Evolutionary conservation across 225 moss, liverwort and hornwort genomes (phyloP).

Genomic region (Antitrichia curtipendula): DNA sequence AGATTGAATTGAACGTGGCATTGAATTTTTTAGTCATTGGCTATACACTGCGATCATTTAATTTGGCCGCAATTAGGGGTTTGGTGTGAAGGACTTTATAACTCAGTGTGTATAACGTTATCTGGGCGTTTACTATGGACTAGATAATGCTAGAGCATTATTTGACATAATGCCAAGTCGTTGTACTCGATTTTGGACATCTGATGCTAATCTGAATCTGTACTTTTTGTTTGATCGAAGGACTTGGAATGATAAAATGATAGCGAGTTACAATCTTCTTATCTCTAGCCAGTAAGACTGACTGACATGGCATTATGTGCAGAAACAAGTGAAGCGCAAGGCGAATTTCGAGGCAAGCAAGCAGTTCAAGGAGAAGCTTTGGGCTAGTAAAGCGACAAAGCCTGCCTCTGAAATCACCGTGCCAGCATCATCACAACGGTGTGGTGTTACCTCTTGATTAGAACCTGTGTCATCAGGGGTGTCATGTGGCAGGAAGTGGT

Average conservation of each 20-base stretch:
- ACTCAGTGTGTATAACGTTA: neutral
- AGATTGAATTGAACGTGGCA: neutral
- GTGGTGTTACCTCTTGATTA: neutral
- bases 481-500: neutral
- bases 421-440: neutral
- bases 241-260: neutral
- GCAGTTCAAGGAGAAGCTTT: conserved; percentile 54
- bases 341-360: conserved; percentile 71
- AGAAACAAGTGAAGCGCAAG: conserved; percentile 75
- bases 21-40: neutral
- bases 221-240: neutral
- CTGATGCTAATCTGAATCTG: neutral
- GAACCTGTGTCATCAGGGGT: neutral
- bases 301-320: neutral
- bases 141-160: neutral
- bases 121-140: neutral
- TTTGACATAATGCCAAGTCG: neutral
- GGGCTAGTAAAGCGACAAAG: conserved; percentile 43
- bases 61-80: neutral
- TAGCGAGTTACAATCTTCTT: neutral
- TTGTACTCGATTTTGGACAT: neutral
- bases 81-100: neutral
- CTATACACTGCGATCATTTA: neutral
- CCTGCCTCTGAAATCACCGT: neutral
- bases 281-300: neutral